Conservation (phyloP, 1,284 basidiomycete genomes). For the Takashimella koratensis region DNA sequence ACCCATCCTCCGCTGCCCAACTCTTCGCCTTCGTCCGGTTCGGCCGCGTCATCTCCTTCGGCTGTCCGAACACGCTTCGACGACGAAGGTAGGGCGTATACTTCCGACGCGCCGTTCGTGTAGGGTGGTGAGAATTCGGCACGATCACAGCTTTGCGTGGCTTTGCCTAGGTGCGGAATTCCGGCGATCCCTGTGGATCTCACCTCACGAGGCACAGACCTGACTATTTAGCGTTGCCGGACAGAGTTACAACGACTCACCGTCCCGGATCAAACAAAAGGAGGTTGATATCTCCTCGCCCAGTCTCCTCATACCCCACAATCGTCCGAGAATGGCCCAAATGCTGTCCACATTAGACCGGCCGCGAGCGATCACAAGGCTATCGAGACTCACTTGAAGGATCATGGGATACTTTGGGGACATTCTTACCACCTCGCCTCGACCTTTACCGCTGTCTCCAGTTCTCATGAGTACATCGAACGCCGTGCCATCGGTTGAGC, state of each 20-base stretch:
- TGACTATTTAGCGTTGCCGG: too few species aligned
- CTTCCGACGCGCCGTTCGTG: conserved; percentile 24
- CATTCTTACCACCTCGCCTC: conserved; percentile 48
- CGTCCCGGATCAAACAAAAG: conserved; percentile 72
- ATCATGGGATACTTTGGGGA: conserved; percentile 71
- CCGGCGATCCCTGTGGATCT: conserved; percentile 41
- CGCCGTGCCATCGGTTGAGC: conserved; percentile 1
- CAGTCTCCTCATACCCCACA: conserved; percentile 69
- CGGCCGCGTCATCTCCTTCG: conserved; percentile 9
- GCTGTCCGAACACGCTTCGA: not conserved
- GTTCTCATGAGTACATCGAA: conserved; percentile 31
- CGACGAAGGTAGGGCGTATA: conserved; percentile 5
- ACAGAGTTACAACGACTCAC: too few species aligned
- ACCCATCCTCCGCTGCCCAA: conserved; percentile 41
- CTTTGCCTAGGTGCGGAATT: not conserved
- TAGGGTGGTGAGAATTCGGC: conserved; percentile 24
- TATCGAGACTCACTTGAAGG: conserved; percentile 54
- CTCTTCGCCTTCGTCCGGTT: conserved; percentile 35
- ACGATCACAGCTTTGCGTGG: conserved; percentile 6
- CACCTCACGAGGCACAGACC: conserved; percentile 33
- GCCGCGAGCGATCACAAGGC: too few species aligned
- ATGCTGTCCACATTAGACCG: conserved; percentile 57
- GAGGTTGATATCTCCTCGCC: conserved; percentile 59
- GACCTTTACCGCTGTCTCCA: conserved; percentile 10
- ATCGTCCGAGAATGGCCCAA: conserved; percentile 78